These are phyloP conservation scores for Gremmenia infestans DNA, from an alignment of 2,329 filamentous ascomycete genomes.

Conservation along the genomic window DNA sequence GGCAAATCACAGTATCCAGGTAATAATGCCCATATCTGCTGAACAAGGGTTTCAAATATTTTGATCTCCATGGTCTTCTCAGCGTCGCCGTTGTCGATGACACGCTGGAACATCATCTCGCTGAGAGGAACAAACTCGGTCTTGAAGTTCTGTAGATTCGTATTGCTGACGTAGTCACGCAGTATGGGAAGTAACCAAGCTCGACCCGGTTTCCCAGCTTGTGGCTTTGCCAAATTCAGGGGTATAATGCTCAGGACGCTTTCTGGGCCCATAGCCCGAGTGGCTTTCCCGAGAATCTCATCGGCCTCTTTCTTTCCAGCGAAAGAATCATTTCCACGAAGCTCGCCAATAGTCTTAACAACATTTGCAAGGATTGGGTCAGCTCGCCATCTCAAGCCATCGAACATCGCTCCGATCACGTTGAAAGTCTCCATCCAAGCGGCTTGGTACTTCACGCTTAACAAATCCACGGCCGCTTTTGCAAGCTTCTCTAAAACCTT, in stretches of 20 bases:
- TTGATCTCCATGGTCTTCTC: constrained; percentile 96
- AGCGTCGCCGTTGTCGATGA: constrained; percentile 73
- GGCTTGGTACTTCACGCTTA: constrained; percentile 87
- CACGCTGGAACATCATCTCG: constrained; percentile 81
- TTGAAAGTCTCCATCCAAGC: constrained; percentile 95
- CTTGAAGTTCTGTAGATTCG: constrained; percentile 79
- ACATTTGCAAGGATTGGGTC: constrained; percentile 72
- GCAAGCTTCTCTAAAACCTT: constrained; percentile 80
- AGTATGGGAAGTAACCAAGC: constrained; percentile 94
- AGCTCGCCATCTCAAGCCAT: constrained; percentile 78
- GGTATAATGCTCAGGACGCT: constrained; percentile 78
- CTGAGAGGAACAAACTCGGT: constrained; percentile 83
- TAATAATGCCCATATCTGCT: constrained; percentile 90
- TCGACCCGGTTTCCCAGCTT: constrained; percentile 72
- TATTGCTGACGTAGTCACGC: constrained; percentile 85
- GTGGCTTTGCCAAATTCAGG: constrained; percentile 75
- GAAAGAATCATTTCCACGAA: constrained; percentile 84
- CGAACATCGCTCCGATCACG: constrained; percentile 81
- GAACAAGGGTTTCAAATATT: constrained; percentile 93
- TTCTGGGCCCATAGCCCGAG: constrained; percentile 85
- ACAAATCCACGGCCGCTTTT: constrained; percentile 64
- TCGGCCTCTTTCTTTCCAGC: constrained; percentile 93
- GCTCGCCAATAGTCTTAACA: constrained; percentile 75
- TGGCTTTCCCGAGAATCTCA: constrained; percentile 79
- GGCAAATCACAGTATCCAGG: constrained; percentile 95